Evolutionary conservation across 495 filamentous ascomycete genomes (phyloP), one percentile per base, ranked within the genome.

Genomic region (Tuber brumale): DNA sequence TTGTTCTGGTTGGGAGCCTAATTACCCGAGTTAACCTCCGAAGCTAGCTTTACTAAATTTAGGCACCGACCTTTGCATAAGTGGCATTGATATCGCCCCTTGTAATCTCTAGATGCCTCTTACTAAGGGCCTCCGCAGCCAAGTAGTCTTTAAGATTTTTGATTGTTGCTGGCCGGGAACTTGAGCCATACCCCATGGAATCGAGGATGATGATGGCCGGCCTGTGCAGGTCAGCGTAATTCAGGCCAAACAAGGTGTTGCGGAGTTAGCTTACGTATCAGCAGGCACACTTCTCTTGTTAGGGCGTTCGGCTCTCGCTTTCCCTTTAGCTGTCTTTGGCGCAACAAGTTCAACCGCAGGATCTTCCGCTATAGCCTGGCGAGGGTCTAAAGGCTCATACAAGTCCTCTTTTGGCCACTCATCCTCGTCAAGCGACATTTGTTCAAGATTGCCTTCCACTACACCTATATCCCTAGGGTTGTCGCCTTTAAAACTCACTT

Each of bases 141-240:
- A 98, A 85, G 84, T 97, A 99, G 9, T 93, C 88, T 75, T 91
- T 93, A 14, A 99, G 87, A 46, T 87, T 86, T 48, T 81, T 86
- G 66, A 91, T 87, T 3, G 92, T 91, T 3, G 84, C 82, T 1
- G 87, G 85, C 81, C 94, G 95, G 0, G 82, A 19, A 41, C 51
- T 81, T 70, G 57, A 41, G 44, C 76, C 79, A 27, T 81, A 51
- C 51, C 89, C 90, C 43, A 99, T 86, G 0, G 95, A 98, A 84
- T 99, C 95, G 23, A 99, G 89, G 0, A 93, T 94, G 78, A 99
- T 90, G 74, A 99, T 97, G 37, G 87, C 87, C 9, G 93, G 89
- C 69, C 86, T 87, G 61, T 71, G 72, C 69, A 23, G 19, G 71
- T 79, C 42, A 83, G 74, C 73, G 70, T 42, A 46, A 37, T 66